Conservation (phyloP, 768 basidiomycete species). For the Macrolepiota albuminosa region DNA sequence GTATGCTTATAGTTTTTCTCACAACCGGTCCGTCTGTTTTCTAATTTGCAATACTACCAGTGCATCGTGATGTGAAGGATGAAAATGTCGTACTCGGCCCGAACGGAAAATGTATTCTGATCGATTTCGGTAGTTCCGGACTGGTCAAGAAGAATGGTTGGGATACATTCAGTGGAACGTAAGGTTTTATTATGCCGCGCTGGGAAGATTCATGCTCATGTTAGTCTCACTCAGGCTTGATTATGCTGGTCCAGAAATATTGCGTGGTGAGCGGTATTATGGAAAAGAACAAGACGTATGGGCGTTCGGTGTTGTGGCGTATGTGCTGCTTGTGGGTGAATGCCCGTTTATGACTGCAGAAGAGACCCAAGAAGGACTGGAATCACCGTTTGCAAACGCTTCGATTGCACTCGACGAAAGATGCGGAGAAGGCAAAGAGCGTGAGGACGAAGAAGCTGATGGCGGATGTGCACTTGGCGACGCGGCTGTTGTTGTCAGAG, state of each 20-base stretch:
- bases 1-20: constrained; percentile 36
- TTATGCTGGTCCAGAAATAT: constrained; percentile 95
- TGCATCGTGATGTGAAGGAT: constrained; percentile 98
- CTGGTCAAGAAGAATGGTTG: constrained; percentile 79
- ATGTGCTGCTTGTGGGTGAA: constrained; percentile 89
- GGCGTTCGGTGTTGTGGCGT: constrained; percentile 96
- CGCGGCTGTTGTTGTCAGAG: constrained; percentile 77
- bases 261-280: constrained; percentile 90
- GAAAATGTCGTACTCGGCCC: constrained; percentile 89
- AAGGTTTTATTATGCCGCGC: constrained; percentile 32
- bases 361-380: constrained; percentile 84
- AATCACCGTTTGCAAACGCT: constrained; percentile 70
- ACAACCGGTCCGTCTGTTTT: background rate
- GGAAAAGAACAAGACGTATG: constrained; percentile 98
- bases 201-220: constrained; percentile 3
- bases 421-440: constrained; percentile 69
- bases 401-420: constrained; percentile 76
- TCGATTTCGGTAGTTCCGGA: constrained; percentile 95
- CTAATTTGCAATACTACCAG: constrained; percentile 30
- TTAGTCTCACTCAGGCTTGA: constrained; percentile 59
- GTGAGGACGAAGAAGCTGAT: constrained; percentile 72
- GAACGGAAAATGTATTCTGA: constrained; percentile 80
- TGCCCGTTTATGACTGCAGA: constrained; percentile 89
- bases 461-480: constrained; percentile 83
- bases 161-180: constrained; percentile 94